These are phyloP conservation scores for Metarhizium robertsii DNA, from an alignment of 2,329 filamentous ascomycete species.

Conservation along the genomic window DNA sequence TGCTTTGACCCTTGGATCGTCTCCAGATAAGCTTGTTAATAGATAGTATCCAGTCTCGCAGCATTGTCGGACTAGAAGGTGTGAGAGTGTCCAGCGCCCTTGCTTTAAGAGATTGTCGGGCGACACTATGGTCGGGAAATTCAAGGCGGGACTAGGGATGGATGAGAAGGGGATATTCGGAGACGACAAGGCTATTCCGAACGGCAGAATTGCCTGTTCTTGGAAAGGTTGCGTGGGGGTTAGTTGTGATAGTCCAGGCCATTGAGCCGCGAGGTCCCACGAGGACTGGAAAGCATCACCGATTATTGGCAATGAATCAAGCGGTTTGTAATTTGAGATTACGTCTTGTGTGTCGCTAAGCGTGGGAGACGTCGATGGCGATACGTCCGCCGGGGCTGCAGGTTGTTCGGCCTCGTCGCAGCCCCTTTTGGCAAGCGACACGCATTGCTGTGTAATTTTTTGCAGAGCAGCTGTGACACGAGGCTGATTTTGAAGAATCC, in stretches of 20 bases:
- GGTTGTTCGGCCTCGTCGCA: not conserved
- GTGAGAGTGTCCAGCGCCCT: not conserved
- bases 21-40: not conserved
- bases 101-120: not conserved
- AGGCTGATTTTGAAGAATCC: not conserved
- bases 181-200: not conserved
- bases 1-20: not conserved
- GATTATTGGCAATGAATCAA: not conserved
- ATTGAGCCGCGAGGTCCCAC: not conserved
- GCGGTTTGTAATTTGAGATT: not conserved
- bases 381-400: not conserved
- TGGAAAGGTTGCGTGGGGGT: not conserved
- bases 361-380: not conserved
- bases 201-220: not conserved
- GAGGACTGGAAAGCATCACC: not conserved
- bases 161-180: not conserved
- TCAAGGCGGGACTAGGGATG: not conserved
- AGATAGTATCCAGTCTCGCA: not conserved
- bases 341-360: not conserved
- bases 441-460: not conserved
- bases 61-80: not conserved
- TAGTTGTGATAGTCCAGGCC: not conserved
- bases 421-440: not conserved
- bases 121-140: not conserved
- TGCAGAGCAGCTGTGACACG: not conserved